Conservation (phyloP, 108 stramenopile genomes). For the Pseudonitzschia pungens region DNA sequence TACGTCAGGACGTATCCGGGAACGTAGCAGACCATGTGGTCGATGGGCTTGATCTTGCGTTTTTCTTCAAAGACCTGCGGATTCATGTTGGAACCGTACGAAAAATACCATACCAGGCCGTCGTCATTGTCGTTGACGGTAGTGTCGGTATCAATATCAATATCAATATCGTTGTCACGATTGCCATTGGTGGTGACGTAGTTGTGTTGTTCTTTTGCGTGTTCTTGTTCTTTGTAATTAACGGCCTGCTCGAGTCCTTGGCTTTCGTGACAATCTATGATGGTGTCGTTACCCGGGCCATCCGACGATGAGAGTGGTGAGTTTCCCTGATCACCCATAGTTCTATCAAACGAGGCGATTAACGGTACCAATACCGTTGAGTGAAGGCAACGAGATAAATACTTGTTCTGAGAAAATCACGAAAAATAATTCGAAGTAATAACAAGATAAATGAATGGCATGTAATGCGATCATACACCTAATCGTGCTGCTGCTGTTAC, state of each 20-base stretch:
- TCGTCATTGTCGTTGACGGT: background rate
- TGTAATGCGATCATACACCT: no score
- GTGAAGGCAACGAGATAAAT: no score
- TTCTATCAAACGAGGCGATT: no score
- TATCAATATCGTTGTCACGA: background rate
- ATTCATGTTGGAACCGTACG: slow-evolving; percentile 12
- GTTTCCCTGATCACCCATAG: no score
- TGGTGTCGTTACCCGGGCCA: background rate
- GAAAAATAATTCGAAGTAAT: no score
- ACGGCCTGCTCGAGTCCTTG: background rate
- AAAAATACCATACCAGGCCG: slow-evolving; percentile 10
- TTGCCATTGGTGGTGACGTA: no score
- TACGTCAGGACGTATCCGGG: slow-evolving; percentile 11
- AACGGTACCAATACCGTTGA: no score
- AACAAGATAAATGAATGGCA: no score
- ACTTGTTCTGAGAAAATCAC: no score
- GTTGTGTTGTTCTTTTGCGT: no score
- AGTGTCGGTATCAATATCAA: background rate
- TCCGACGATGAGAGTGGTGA: no score
- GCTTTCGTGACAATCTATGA: background rate
- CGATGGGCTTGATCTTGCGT: background rate
- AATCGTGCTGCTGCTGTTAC: no score
- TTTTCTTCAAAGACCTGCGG: background rate
- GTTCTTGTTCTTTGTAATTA: background rate
- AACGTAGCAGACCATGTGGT: background rate